A percentile compares a stretch with the other conserved stretches of the same genome.
These are phyloP conservation scores for Clonostachys rhizophaga DNA, from an alignment of 2,329 filamentous ascomycete genomes.

Conservation along the genomic window DNA sequence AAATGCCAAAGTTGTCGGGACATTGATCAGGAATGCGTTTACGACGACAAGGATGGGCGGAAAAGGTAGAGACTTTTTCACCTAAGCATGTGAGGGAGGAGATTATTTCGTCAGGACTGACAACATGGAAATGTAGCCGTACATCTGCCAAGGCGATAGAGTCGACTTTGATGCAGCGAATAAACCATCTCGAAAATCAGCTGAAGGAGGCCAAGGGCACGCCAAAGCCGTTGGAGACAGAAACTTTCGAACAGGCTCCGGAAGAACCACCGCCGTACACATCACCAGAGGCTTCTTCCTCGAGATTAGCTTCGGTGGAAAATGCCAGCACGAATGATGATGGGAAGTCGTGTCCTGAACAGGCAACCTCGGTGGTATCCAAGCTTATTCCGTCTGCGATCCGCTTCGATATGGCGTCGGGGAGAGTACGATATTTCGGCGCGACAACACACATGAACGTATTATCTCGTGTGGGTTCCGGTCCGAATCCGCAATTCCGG, in stretches of 20 bases:
- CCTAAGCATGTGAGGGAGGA: neutral
- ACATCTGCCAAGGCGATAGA: conserved; percentile 4
- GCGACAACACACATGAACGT: conserved; percentile 6
- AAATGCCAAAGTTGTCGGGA: conserved; percentile 2
- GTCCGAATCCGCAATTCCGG: neutral
- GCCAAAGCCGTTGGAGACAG: neutral
- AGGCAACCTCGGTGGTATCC: neutral
- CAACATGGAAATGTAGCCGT: neutral
- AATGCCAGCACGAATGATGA: neutral
- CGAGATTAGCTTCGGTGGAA: too few relatives aligned
- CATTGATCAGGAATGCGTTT: conserved; percentile 3
- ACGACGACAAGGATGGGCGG: conserved; percentile 4
- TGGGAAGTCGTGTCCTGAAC: neutral
- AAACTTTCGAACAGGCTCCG: neutral
- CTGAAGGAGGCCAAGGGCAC: conserved; percentile 1
- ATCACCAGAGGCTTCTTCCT: neutral
- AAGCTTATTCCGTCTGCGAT: conserved; percentile 4
- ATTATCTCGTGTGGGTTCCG: neutral
- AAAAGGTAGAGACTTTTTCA: conserved; percentile 1
- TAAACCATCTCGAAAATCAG: conserved; percentile 1
- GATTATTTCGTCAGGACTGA: neutral
- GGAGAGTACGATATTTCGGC: conserved; percentile 5
- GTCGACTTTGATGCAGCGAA: conserved; percentile 1
- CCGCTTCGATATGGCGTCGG: conserved; percentile 5
- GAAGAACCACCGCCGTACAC: neutral